phyloP scores from a whole-genome alignment of 2,329 filamentous ascomycete species.

The Verticillium albo-atrum region DNA sequence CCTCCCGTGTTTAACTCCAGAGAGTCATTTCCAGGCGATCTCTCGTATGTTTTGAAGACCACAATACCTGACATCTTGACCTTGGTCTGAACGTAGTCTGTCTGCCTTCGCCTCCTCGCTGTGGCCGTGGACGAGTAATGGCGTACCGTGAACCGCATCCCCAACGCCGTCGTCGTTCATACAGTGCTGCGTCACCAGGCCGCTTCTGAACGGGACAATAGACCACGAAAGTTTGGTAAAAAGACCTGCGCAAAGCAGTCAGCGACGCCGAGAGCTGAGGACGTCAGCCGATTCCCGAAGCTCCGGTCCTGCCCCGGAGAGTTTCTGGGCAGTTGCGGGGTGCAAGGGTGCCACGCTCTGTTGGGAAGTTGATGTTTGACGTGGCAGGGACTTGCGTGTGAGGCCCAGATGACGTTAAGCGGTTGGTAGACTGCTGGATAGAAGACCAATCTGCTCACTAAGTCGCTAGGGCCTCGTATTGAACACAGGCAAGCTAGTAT shows the following conservation, averaged over 20 bases:
- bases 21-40: no score
- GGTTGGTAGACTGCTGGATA: not conserved
- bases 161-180: not conserved
- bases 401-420: not conserved
- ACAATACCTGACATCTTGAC: no score
- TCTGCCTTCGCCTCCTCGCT: no score
- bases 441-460: no score
- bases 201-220: not conserved
- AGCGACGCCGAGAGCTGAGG: not conserved
- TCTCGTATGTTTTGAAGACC: no score
- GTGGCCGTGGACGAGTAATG: no score
- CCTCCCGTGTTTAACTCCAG: no score
- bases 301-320: not conserved
- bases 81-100: no score
- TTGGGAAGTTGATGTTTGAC: not conserved
- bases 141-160: no score
- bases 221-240: not conserved
- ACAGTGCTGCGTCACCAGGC: not conserved
- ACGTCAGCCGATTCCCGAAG: not conserved
- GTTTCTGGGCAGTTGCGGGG: not conserved
- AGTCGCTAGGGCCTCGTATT: not conserved
- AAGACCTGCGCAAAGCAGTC: not conserved
- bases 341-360: not conserved
- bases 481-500: not conserved
- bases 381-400: not conserved